Conservation (phyloP, 768 basidiomycete genomes). For the Mycena galericulata region DNA sequence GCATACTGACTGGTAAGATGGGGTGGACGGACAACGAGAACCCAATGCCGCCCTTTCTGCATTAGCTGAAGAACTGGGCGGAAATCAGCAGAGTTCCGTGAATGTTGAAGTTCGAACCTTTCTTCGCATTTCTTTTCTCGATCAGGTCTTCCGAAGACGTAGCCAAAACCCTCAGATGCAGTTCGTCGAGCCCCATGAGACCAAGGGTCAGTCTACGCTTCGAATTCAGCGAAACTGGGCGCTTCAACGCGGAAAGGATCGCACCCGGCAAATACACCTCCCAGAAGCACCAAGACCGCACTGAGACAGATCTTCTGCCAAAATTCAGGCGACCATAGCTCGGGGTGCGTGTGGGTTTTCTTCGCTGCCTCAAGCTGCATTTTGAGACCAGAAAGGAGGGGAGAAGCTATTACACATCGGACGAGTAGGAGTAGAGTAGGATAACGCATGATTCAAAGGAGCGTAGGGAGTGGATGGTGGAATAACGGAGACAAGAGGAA, state of each 20-base stretch:
- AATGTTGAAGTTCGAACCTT: too few relatives aligned
- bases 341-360: constrained; percentile 22
- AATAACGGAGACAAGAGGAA: too few relatives aligned
- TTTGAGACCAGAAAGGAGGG: constrained; percentile 11
- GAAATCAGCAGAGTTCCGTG: not conserved
- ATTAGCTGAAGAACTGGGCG: constrained; percentile 48
- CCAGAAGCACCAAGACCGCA: constrained; percentile 77
- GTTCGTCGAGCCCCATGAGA: constrained; percentile 93
- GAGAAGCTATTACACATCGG: not conserved
- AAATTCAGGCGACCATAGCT: constrained; percentile 53
- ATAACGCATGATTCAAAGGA: too few relatives aligned
- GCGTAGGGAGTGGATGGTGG: too few relatives aligned
- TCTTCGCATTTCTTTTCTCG: constrained; percentile 78
- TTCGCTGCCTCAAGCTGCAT: constrained; percentile 4
- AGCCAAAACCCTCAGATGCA: constrained; percentile 88
- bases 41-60: constrained; percentile 87
- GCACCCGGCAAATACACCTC: constrained; percentile 94
- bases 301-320: constrained; percentile 80
- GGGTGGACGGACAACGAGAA: constrained; percentile 79
- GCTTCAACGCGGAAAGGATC: constrained; percentile 37
- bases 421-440: too few relatives aligned
- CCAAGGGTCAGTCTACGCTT: constrained; percentile 82
- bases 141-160: constrained; percentile 80
- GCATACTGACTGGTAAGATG: not conserved
- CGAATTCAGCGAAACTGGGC: not conserved